Evolutionary conservation across 2,329 filamentous ascomycete species (phyloP), one percentile per base, ranked within the genome.

Genomic region (Trichophyton mentagrophytes): DNA sequence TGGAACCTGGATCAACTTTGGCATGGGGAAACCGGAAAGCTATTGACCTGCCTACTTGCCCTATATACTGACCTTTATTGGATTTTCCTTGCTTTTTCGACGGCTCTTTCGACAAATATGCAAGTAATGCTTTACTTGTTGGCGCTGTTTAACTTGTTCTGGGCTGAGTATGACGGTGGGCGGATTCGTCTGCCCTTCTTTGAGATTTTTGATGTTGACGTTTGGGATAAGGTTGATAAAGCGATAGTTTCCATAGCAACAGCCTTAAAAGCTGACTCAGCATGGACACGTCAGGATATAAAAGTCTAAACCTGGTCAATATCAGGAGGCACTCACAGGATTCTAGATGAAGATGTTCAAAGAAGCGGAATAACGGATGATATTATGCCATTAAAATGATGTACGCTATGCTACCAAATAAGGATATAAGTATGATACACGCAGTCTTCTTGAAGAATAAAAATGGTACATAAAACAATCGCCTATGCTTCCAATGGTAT

Each of bases 161-260:
- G 33, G n/a, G 3, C 15, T 55, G 51, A 38, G 15, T 25, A 20
- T 27, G 51, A 33, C 20, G 51, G 51, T 13, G 20, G 3, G 6
- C 7, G 11, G 30, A 30, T 36, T 57, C n/a, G 11, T 30, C 20
- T 27, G 8, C 17, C 17, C 27, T 13, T 38, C 11, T 20, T 9
- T 8, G 36, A 15, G 40, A 9, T 6, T 42, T 57, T 42, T 57
- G 22, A 57, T 57, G 55, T 57, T 57, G 55, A 55, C 51, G 27
- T 36, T 15, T 36, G 6, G 27, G 51, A 57, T 44, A 57, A 57
- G 55, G 36, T 44, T 40, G 55, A 57, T 57, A 25, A 25, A 15
- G 13, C 55, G 55, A 57, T 57, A 57, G 55, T 57, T 57, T 57
- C 55, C 55, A 57, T 44, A 20, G 55, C 55, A 57, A 57, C 55